Percentiles rank a stretch among this genome's conserved stretches.
phyloP scores from a whole-genome alignment of 1,284 basidiomycete species.

The Ceraceosorus bombacis region DNA sequence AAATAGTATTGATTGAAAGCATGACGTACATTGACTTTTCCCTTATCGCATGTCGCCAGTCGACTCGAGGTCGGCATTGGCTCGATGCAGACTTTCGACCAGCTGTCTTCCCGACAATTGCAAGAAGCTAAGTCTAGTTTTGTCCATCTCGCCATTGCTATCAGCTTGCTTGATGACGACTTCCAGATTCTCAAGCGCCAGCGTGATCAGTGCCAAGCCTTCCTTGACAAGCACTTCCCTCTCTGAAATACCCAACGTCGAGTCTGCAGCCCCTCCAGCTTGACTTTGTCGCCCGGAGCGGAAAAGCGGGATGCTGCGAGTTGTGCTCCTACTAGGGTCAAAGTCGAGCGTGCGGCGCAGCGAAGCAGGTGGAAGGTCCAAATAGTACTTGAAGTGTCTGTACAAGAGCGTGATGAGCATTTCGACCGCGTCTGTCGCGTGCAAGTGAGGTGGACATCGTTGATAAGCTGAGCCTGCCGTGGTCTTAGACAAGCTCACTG shows the following conservation, averaged over 20 bases:
- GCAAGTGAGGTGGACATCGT: slow-evolving; percentile 37
- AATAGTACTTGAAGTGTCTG: slow-evolving; percentile 65
- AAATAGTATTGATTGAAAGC: too few species aligned
- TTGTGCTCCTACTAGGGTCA: slow-evolving; percentile 8
- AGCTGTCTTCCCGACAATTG: slow-evolving; percentile 34
- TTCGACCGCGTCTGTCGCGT: slow-evolving; percentile 60
- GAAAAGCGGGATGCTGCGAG: slow-evolving; percentile 11
- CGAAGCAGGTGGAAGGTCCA: slow-evolving; percentile 34
- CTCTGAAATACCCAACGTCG: background rate
- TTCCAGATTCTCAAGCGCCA: background rate
- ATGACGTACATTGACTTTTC: too few species aligned
- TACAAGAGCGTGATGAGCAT: slow-evolving; percentile 75
- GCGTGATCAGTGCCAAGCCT: background rate
- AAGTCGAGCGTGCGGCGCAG: background rate
- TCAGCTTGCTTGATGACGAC: slow-evolving; percentile 1
- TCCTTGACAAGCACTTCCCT: background rate
- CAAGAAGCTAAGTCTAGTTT: slow-evolving; percentile 29
- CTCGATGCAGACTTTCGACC: slow-evolving; percentile 18
- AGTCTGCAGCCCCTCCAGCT: background rate
- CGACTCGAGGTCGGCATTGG: too few species aligned
- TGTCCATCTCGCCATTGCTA: slow-evolving; percentile 23
- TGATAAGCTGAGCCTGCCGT: background rate
- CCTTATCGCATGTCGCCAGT: too few species aligned
- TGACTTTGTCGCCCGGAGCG: slow-evolving; percentile 12
- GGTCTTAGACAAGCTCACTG: slow-evolving; percentile 12